A percentile compares a stretch with the other conserved stretches of the same genome.
These are phyloP conservation scores for Dioscorea dumetorum DNA, from an alignment of 106 monocot species.

Conservation along the genomic window DNA sequence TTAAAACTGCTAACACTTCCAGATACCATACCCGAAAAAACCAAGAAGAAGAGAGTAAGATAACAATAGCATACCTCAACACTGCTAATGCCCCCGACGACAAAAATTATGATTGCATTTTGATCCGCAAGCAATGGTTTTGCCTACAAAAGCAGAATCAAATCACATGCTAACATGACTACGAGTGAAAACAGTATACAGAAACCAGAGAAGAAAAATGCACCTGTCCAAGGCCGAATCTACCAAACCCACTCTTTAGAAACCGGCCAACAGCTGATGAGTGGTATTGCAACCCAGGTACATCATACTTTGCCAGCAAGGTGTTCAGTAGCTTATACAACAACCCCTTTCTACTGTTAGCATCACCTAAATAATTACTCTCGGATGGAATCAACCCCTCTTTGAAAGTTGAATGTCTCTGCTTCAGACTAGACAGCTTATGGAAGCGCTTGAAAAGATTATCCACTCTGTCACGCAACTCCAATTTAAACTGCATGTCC, in stretches of 20 bases:
- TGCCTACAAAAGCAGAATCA: conserved; percentile 35
- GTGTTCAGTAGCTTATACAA: conserved; percentile 62
- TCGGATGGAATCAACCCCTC: conserved; percentile 26
- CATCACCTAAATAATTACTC: conserved; percentile 42
- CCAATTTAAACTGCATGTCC: conserved; percentile 85
- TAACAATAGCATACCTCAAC: conserved; percentile 58
- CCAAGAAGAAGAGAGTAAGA: too few relatives aligned
- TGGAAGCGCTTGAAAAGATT: conserved; percentile 78
- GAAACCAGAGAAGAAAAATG: conserved; percentile 7
- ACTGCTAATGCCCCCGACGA: conserved; percentile 80
- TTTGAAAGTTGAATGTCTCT: conserved; percentile 42
- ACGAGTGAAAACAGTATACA: conserved; percentile 3
- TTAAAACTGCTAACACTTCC: too few relatives aligned
- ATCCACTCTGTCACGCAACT: conserved; percentile 85
- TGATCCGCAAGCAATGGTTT: conserved; percentile 86
- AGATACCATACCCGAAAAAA: too few relatives aligned
- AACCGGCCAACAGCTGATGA: conserved; percentile 89
- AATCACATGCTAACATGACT: neutral
- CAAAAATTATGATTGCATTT: conserved; percentile 66
- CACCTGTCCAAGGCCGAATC: conserved; percentile 99
- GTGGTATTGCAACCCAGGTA: conserved; percentile 87
- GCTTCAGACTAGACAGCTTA: conserved; percentile 67
- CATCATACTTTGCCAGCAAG: conserved; percentile 56
- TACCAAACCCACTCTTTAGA: conserved; percentile 93
- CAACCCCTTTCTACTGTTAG: conserved; percentile 53